phyloP scores from a whole-genome alignment of 2,329 filamentous ascomycete species.

The Colletotrichum neosansevieriae region DNA sequence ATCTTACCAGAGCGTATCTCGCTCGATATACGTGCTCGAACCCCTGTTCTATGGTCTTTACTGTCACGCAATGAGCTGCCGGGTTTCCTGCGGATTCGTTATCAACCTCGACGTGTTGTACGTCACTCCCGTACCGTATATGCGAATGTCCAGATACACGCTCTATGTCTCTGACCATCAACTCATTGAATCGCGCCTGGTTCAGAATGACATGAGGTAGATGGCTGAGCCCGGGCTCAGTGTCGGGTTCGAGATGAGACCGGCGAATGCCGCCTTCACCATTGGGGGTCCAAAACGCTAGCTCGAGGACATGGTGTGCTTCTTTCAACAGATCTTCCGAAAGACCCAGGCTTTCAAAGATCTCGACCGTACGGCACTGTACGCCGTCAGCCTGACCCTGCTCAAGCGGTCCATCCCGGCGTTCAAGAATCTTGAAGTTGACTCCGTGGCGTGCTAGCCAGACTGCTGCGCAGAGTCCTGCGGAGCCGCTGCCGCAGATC shows the following conservation, averaged over 20 bases:
- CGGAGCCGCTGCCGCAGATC: conserved; percentile 44
- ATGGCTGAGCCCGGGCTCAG: conserved; percentile 63
- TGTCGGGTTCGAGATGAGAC: conserved; percentile 64
- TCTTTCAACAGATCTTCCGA: conserved; percentile 66
- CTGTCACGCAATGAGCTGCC: conserved; percentile 54
- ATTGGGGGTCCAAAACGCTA: conserved; percentile 66
- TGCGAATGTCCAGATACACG: conserved; percentile 51
- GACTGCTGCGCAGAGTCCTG: conserved; percentile 56
- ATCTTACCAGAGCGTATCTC: conserved; percentile 27
- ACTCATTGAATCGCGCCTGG: conserved; percentile 65
- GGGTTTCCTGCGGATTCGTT: conserved; percentile 50
- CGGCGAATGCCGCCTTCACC: conserved; percentile 55
- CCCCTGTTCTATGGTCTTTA: conserved; percentile 54
- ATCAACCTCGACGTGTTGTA: conserved; percentile 63
- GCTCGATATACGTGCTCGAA: conserved; percentile 43
- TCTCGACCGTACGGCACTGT: conserved; percentile 71
- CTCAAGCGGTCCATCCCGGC: conserved; percentile 21
- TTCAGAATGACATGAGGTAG: conserved; percentile 69
- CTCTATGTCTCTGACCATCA: conserved; percentile 63
- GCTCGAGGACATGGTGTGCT: conserved; percentile 68
- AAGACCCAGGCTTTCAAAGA: conserved; percentile 71
- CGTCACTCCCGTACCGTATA: conserved; percentile 67
- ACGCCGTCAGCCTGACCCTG: conserved; percentile 73
- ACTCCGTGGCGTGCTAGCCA: conserved; percentile 57
- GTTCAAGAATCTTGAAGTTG: conserved; percentile 56